A percentile compares a stretch with the other conserved stretches of the same genome.
These are phyloP conservation scores for Tulasnella sp. DNA, from an alignment of 768 basidiomycete species.

Conservation along the genomic window DNA sequence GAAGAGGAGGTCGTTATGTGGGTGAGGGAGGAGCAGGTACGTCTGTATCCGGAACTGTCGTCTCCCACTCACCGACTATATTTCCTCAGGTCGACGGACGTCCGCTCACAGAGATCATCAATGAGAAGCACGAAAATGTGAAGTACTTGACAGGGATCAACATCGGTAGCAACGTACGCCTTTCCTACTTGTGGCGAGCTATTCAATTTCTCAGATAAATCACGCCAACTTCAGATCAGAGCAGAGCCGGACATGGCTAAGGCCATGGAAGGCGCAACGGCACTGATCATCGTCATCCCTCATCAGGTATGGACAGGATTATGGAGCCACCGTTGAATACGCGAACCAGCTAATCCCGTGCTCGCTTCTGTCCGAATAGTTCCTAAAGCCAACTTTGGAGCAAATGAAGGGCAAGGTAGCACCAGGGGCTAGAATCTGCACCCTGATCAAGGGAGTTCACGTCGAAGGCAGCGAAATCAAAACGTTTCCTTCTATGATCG, in stretches of 20 bases:
- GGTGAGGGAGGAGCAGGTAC: conserved; percentile 35
- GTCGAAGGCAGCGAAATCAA: conserved; percentile 32
- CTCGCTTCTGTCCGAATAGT: conserved; percentile 22
- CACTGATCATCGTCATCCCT: conserved; percentile 37
- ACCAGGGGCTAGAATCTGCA: conserved; percentile 30
- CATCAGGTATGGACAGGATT: conserved; percentile 29
- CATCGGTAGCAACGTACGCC: conserved; percentile 29
- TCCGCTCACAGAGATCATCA: conserved; percentile 35
- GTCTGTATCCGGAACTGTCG: not conserved
- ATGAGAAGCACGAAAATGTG: conserved; percentile 33
- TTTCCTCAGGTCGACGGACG: conserved; percentile 23
- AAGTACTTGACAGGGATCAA: conserved; percentile 33
- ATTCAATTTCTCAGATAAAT: too few relatives aligned
- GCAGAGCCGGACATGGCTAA: conserved; percentile 33
- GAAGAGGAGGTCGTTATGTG: conserved; percentile 34
- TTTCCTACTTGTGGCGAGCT: not conserved
- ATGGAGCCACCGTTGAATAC: not conserved
- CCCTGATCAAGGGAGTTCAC: conserved; percentile 38
- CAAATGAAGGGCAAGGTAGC: conserved; percentile 32
- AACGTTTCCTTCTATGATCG: conserved; percentile 36
- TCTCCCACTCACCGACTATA: not conserved
- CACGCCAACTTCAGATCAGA: conserved; percentile 14
- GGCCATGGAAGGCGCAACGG: conserved; percentile 33
- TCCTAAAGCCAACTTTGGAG: conserved; percentile 29
- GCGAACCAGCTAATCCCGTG: not conserved